phyloP scores from a whole-genome alignment of 257 asterid species.

The Gardenia jasminoides region DNA sequence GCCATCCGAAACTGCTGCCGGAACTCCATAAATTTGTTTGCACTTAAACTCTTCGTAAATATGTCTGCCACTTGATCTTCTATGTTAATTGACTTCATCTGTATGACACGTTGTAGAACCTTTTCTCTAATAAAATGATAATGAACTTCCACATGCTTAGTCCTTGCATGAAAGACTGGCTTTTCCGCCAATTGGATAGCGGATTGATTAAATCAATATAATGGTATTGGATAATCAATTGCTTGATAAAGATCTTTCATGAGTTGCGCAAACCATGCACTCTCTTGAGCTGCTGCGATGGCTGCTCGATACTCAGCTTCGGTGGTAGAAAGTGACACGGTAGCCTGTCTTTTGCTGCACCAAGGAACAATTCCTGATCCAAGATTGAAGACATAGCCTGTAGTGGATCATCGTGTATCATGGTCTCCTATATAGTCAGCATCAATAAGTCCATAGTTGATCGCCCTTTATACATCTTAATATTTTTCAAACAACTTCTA shows the following conservation, averaged over 20 bases:
- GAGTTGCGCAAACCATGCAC: neutral
- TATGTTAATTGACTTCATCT: neutral
- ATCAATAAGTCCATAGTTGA: neutral
- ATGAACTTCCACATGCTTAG: neutral
- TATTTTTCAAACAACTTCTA: neutral
- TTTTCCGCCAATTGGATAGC: neutral
- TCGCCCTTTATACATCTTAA: neutral
- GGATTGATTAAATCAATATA: neutral
- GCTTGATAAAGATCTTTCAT: neutral
- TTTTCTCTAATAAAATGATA: slow-evolving; percentile 2
- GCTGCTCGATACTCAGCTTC: slow-evolving; percentile 8
- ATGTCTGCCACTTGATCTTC: neutral
- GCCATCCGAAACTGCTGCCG: neutral
- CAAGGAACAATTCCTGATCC: neutral
- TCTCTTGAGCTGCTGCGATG: neutral
- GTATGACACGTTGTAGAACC: neutral
- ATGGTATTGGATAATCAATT: neutral
- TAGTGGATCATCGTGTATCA: slow-evolving; percentile 1
- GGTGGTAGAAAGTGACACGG: neutral
- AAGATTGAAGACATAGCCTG: neutral
- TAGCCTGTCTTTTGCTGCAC: slow-evolving; percentile 5
- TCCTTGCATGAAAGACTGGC: neutral
- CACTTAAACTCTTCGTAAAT: neutral
- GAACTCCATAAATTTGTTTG: neutral
- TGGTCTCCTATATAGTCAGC: slow-evolving; percentile 3